Base-by-base conservation (phyloP, 139 green algal genomes). In the Asterochloris sp. region DNA sequence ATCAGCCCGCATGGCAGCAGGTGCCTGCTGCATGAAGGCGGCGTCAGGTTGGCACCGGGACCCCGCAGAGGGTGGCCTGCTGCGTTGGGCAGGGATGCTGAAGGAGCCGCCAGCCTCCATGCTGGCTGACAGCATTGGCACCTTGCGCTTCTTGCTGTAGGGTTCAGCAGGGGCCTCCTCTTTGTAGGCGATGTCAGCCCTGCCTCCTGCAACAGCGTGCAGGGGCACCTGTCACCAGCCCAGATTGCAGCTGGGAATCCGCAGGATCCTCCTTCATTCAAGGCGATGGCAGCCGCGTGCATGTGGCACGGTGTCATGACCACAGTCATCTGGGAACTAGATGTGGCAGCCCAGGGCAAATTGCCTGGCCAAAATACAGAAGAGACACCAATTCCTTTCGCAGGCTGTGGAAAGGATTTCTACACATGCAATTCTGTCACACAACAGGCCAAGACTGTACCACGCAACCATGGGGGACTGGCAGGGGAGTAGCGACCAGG, bases 61-160 rank as follows among this genome's bases (percentile, higher is more conserved):
- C 4, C 38, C 6, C 4, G 38, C 38, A 54, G 38, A 54, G 38
- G 38, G 6, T 6, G 38, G 38, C 38, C 38, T 54, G 38, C 38
- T 54, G 38, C 38, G 38, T 54, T 54, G 38, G 38, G 76, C 76
- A 69, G 76, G 60, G 67, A 80, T 80, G 38, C 60, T 80, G 60
- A 80, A 80, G 23, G 38, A 47, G 24, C 16, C n/a, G 47, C 68
- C 60, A 69, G 38, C 38, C 38, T 80, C 76, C 8, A 80, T n/a
- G 47, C 54, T 80, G 76, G 76, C 76, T 26, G 54, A 80, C 67
- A 69, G 26, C 76, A 80, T 19, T 21, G 60, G 24, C 24, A 62
- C 76, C 61, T 54, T 28, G 23, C 60, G 67, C 16, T 80, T 80
- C 60, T 80, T 80, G 12, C 38, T 80, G 76, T 80, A 80, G 2